These are phyloP conservation scores for Cercis canadensis DNA, from an alignment of 306 rosid genomes.

Conservation along the genomic window DNA sequence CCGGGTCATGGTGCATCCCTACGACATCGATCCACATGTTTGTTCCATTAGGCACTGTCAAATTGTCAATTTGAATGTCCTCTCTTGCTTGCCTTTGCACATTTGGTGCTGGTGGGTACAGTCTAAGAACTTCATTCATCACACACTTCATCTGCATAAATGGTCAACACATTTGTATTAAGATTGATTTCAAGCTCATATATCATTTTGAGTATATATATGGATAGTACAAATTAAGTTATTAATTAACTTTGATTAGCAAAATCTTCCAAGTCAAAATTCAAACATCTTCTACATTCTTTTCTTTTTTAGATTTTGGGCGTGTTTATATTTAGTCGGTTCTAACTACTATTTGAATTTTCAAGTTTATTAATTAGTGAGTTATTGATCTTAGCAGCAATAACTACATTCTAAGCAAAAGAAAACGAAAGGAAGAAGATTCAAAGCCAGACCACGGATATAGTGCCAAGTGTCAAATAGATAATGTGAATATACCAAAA, in stretches of 20 bases:
- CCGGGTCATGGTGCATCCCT: slow-evolving; percentile 75
- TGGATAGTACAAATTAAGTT: too few relatives aligned
- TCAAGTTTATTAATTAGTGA: too few relatives aligned
- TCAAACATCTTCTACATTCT: not conserved
- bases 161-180: not conserved
- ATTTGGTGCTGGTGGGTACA: slow-evolving; percentile 89
- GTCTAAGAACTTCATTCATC: slow-evolving; percentile 77
- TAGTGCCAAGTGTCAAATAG: slow-evolving; percentile 23
- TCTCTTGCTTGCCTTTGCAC: slow-evolving; percentile 81
- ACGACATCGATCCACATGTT: slow-evolving; percentile 90
- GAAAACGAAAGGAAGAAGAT: not conserved
- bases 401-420: not conserved
- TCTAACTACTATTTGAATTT: not conserved
- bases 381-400: not conserved
- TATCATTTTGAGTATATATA: too few relatives aligned
- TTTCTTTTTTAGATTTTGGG: not conserved
- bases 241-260: too few relatives aligned
- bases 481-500: not conserved
- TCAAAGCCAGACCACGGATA: slow-evolving; percentile 13
- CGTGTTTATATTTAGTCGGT: not conserved
- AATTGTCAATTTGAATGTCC: slow-evolving; percentile 62
- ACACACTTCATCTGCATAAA: slow-evolving; percentile 91
- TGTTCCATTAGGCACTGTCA: slow-evolving; percentile 72
- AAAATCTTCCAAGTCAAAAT: too few relatives aligned
- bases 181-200: too few relatives aligned